These are phyloP conservation scores for Solanum bulbocastanum DNA, from an alignment of 257 asterid genomes.

Conservation along the genomic window DNA sequence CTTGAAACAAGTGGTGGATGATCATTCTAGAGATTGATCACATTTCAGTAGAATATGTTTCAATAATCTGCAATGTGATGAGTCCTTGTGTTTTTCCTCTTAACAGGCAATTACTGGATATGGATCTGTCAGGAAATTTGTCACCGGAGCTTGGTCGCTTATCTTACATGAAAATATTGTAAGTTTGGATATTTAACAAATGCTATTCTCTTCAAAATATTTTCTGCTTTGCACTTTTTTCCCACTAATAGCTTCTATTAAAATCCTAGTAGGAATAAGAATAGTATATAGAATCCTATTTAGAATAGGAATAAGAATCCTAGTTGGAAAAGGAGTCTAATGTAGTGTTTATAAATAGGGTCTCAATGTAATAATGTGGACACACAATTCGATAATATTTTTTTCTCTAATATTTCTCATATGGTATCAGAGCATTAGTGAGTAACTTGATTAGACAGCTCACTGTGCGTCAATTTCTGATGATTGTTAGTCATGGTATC, in stretches of 20 bases:
- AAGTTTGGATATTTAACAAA: slow-evolving; percentile 21
- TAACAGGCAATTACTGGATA: slow-evolving; percentile 44
- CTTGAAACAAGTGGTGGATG: not conserved
- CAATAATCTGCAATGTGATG: not conserved
- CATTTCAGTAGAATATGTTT: not conserved
- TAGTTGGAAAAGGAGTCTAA: not conserved
- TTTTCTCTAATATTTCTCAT: not conserved
- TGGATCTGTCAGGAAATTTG: slow-evolving; percentile 64
- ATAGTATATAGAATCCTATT: not conserved
- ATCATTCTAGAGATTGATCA: not conserved
- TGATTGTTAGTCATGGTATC: not conserved
- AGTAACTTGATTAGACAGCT: not conserved
- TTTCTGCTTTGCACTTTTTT: not conserved
- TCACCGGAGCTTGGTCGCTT: slow-evolving; percentile 81
- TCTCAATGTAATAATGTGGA: not conserved
- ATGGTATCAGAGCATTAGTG: not conserved
- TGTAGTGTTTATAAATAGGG: not conserved
- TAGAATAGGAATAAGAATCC: not conserved
- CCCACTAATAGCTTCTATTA: not conserved
- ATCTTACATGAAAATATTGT: slow-evolving; percentile 64
- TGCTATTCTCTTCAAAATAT: not conserved
- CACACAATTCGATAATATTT: not conserved
- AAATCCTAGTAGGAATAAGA: not conserved
- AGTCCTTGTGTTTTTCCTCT: not conserved
- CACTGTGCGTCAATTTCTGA: not conserved